These are phyloP conservation scores for Penicillium sp. DNA, from an alignment of 2,329 filamentous ascomycete genomes.

Conservation along the genomic window DNA sequence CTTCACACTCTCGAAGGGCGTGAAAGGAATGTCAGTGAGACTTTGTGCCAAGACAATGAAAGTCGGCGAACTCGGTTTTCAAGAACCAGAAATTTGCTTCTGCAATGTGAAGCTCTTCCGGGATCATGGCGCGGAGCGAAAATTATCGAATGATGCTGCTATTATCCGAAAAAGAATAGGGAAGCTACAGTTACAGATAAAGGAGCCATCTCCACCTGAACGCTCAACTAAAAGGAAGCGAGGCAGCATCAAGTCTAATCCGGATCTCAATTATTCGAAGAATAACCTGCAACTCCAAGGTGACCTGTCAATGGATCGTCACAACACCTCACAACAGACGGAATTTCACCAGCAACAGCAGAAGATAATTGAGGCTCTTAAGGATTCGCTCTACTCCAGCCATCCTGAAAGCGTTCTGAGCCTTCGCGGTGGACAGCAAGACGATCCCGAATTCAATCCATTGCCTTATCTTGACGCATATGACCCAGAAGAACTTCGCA, in stretches of 20 bases:
- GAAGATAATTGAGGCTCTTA: slow-evolving; percentile 36
- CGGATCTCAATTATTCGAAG: slow-evolving; percentile 25
- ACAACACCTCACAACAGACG: background rate
- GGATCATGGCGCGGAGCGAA: slow-evolving; percentile 89
- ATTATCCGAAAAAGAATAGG: slow-evolving; percentile 94
- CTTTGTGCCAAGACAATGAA: slow-evolving; percentile 85
- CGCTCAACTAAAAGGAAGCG: slow-evolving; percentile 62
- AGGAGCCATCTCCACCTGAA: slow-evolving; percentile 73
- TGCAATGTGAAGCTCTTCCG: slow-evolving; percentile 95
- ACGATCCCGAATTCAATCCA: slow-evolving; percentile 43
- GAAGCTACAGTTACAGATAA: slow-evolving; percentile 72
- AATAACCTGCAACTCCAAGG: background rate
- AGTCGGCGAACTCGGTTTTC: slow-evolving; percentile 43
- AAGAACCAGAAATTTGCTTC: slow-evolving; percentile 73
- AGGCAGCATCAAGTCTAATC: slow-evolving; percentile 53
- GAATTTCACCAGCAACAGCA: slow-evolving; percentile 12
- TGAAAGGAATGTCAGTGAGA: slow-evolving; percentile 90
- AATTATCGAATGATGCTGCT: slow-evolving; percentile 85
- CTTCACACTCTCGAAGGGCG: slow-evolving; percentile 96
- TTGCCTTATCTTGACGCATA: slow-evolving; percentile 23
- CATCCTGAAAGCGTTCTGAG: slow-evolving; percentile 38
- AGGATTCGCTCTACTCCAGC: slow-evolving; percentile 42
- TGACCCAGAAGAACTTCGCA: background rate
- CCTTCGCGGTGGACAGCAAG: slow-evolving; percentile 39
- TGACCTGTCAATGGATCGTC: background rate